These are phyloP conservation scores for Hippophae gyantsensis DNA, from an alignment of 306 rosid species.

Conservation along the genomic window DNA sequence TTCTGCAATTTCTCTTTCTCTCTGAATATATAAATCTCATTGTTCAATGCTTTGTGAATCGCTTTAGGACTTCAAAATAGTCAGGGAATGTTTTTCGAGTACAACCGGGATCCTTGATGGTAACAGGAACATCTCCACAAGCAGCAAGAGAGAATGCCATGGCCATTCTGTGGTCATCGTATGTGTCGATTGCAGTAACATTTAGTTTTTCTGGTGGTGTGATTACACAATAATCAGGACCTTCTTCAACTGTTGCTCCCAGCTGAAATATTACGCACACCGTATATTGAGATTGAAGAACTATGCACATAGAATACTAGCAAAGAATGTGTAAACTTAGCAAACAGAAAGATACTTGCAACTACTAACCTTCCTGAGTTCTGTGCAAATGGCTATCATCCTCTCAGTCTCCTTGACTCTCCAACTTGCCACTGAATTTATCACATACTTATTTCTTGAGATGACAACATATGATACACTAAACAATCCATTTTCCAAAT, in stretches of 20 bases:
- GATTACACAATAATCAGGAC: conserved; percentile 88
- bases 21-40: too few relatives aligned
- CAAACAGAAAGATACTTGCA: conserved; percentile 3
- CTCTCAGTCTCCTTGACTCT: conserved; percentile 98
- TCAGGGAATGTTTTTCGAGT: conserved; percentile 95
- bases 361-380: conserved; percentile 75
- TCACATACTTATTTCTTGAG: background rate
- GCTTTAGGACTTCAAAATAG: conserved; percentile 83
- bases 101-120: conserved; percentile 96
- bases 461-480: background rate
- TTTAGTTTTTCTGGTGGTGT: conserved; percentile 87
- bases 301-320: background rate
- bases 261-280: conserved; percentile 39
- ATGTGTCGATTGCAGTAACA: conserved; percentile 75
- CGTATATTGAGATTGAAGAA: conserved; percentile 1
- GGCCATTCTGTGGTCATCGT: conserved; percentile 98
- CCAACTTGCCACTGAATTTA: conserved; percentile 91
- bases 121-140: conserved; percentile 84
- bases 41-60: conserved; percentile 56
- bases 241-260: conserved; percentile 97
- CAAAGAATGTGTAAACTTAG: background rate
- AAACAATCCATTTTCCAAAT: conserved; percentile 7
- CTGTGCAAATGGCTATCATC: conserved; percentile 98
- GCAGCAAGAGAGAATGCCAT: conserved; percentile 99
- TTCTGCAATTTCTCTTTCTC: too few relatives aligned